Base-by-base conservation (phyloP, 2,329 filamentous ascomycete genomes). In the Fusarium heterosporum region DNA sequence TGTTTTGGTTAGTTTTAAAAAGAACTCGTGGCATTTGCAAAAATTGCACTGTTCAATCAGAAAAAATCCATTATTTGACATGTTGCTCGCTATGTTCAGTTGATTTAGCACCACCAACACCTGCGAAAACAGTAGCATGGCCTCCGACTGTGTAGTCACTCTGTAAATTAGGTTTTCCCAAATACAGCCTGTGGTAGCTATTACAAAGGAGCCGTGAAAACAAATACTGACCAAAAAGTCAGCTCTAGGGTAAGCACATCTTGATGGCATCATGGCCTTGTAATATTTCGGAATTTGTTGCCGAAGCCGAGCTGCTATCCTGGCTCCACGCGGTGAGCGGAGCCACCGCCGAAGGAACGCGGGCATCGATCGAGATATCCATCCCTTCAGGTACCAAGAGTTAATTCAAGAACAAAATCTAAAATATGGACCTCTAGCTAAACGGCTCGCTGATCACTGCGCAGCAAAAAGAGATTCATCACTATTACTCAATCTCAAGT, bases 321-420 rank as follows among this genome's bases (percentile, higher is more conserved):
- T 43, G 45, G 58, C 40, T 55, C 55, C 57, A 48, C 42, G 30
- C 25, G 28, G 45, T 13, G 10, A 36, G 57, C 46, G 57, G 55
- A 61, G 55, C 17, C 29, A 41, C 36, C 38, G 45, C 28, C 28
- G n/a, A 46, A 48, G 46, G 42, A 62, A 43, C 25, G 46, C 42
- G 59, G 57, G 17, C 62, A 56, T 46, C 58, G 51, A 63, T 57
- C 51, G 60, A 17, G 41, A 19, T 46, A 39, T 45, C 22, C 22
- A 22, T 6, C 17, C 30, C 55, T n/a, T 54, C 49, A 29, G 29
- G 41, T 41, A 36, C 32, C 34, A 29, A 55, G 52, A 49, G 25
- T 28, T 26, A 61, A 50, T 8, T 8, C 58, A 50, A 55, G 43
- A 49, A 62, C 63, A 40, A 57, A 57, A 30, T 43, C 38, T 63